phyloP scores from a whole-genome alignment of 2,329 filamentous ascomycete genomes.

The Cordyceps tenuipes region DNA sequence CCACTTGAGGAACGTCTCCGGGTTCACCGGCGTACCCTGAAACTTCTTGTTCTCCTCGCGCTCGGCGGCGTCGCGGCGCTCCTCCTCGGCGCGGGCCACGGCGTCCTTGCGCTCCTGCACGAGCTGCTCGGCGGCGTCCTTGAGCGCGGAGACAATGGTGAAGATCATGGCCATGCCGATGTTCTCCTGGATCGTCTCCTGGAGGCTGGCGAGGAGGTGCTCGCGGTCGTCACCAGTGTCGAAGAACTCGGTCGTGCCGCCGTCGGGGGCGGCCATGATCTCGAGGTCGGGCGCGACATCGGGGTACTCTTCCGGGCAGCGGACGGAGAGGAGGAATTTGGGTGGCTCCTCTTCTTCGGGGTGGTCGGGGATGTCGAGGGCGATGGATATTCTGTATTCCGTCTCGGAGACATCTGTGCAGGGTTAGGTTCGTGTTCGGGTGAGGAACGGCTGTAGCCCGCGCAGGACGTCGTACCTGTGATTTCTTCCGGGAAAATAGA shows the following conservation, averaged over 20 bases:
- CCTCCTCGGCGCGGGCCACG: slow-evolving; percentile 45
- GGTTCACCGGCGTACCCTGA: slow-evolving; percentile 80
- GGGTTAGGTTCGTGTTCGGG: background rate
- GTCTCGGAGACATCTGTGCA: slow-evolving; percentile 77
- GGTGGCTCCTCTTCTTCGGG: slow-evolving; percentile 58
- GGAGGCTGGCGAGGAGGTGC: slow-evolving; percentile 59
- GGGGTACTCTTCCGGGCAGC: slow-evolving; percentile 85
- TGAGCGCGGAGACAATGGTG: slow-evolving; percentile 76
- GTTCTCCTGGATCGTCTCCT: slow-evolving; percentile 78
- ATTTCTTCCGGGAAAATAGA: slow-evolving; percentile 99
- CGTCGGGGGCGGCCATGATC: slow-evolving; percentile 64
- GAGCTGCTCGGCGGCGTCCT: slow-evolving; percentile 83
- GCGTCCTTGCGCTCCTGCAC: slow-evolving; percentile 65
- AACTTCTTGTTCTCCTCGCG: slow-evolving; percentile 96
- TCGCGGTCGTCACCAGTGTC: slow-evolving; percentile 74
- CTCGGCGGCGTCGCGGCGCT: slow-evolving; percentile 50
- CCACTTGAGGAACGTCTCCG: slow-evolving; percentile 80
- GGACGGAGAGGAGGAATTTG: slow-evolving; percentile 71
- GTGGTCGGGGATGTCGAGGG: slow-evolving; percentile 67
- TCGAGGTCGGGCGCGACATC: slow-evolving; percentile 79
- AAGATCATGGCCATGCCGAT: slow-evolving; percentile 98
- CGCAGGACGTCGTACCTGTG: slow-evolving; percentile 50
- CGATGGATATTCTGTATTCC: slow-evolving; percentile 78
- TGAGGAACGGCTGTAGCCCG: background rate
- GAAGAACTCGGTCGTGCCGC: slow-evolving; percentile 61